A percentile compares a stretch with the other conserved stretches of the same genome.
Conservation (phyloP, 1,284 basidiomycete species). For the Rhodotorula sp. region DNA sequence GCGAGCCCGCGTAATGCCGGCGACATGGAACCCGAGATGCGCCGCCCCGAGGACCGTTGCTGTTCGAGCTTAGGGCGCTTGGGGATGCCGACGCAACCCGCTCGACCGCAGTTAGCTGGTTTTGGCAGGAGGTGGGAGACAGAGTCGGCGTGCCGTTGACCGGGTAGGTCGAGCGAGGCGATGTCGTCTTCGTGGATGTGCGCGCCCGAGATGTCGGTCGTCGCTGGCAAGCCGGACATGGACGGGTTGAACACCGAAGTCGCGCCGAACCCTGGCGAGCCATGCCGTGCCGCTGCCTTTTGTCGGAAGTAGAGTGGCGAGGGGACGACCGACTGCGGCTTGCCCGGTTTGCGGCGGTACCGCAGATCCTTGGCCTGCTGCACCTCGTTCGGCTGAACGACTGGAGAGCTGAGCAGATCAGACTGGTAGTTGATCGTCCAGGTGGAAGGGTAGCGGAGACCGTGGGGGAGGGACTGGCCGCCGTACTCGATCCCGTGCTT, state of each 20-base stretch:
- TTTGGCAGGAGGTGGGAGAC: slow-evolving; percentile 10
- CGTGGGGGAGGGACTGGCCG: slow-evolving; percentile 24
- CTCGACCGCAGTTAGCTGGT: slow-evolving; percentile 23
- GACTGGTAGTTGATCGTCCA: slow-evolving; percentile 33
- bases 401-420: slow-evolving; percentile 19
- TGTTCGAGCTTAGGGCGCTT: slow-evolving; percentile 17
- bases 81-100: slow-evolving; percentile 29
- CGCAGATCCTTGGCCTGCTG: slow-evolving; percentile 15
- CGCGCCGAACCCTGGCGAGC: slow-evolving; percentile 25
- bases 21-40: slow-evolving; percentile 19
- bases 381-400: slow-evolving; percentile 7
- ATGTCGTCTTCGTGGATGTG: slow-evolving; percentile 32
- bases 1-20: slow-evolving; percentile 14
- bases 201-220: slow-evolving; percentile 17
- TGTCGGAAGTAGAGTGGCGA: slow-evolving; percentile 39
- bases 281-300: slow-evolving; percentile 30
- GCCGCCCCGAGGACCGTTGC: slow-evolving; percentile 6
- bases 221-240: background rate
- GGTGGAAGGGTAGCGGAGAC: slow-evolving; percentile 8
- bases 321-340: slow-evolving; percentile 23
- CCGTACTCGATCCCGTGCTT: slow-evolving; percentile 25
- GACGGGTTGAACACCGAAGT: slow-evolving; percentile 9
- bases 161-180: slow-evolving; percentile 17
- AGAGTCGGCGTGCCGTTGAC: background rate
- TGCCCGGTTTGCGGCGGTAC: slow-evolving; percentile 24